These are phyloP conservation scores for Sclerotinia subarctica DNA, from an alignment of 2,329 filamentous ascomycete species.

Conservation along the genomic window DNA sequence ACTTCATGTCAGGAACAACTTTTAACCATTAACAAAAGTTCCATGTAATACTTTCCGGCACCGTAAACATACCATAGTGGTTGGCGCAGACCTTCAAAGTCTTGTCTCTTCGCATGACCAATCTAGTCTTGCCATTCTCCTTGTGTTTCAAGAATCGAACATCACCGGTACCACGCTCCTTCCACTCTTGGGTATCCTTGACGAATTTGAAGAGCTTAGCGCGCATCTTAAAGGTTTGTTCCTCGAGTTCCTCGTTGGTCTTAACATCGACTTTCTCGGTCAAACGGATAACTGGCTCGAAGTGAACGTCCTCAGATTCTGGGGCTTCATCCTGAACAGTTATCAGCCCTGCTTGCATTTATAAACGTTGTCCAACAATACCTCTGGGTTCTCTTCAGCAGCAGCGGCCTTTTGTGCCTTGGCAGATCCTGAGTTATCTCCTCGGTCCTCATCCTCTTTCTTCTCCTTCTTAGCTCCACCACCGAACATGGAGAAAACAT, in stretches of 20 bases:
- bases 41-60: background rate
- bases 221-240: slow-evolving; percentile 98
- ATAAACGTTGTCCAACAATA: slow-evolving; percentile 23
- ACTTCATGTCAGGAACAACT: slow-evolving; percentile 99
- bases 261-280: slow-evolving; percentile 96
- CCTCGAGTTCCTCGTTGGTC: slow-evolving; percentile 97
- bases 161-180: slow-evolving; percentile 96
- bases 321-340: slow-evolving; percentile 62
- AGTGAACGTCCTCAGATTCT: slow-evolving; percentile 91
- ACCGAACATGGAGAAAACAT: slow-evolving; percentile 98
- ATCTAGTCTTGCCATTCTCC: slow-evolving; percentile 94
- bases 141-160: slow-evolving; percentile 97
- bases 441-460: slow-evolving; percentile 77
- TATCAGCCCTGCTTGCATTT: slow-evolving; percentile 24
- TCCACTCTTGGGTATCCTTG: slow-evolving; percentile 90
- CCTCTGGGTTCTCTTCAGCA: slow-evolving; percentile 41
- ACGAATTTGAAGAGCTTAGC: slow-evolving; percentile 99
- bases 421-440: slow-evolving; percentile 84
- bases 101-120: slow-evolving; percentile 99
- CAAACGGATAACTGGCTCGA: slow-evolving; percentile 92
- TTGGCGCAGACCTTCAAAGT: slow-evolving; percentile 99
- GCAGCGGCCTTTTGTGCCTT: slow-evolving; percentile 66
- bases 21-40: slow-evolving; percentile 25
- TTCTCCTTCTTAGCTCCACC: slow-evolving; percentile 96
- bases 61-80: slow-evolving; percentile 79